Evolutionary conservation across 805 yeast species (phyloP).

Genomic region (Lipomyces japonicus): DNA sequence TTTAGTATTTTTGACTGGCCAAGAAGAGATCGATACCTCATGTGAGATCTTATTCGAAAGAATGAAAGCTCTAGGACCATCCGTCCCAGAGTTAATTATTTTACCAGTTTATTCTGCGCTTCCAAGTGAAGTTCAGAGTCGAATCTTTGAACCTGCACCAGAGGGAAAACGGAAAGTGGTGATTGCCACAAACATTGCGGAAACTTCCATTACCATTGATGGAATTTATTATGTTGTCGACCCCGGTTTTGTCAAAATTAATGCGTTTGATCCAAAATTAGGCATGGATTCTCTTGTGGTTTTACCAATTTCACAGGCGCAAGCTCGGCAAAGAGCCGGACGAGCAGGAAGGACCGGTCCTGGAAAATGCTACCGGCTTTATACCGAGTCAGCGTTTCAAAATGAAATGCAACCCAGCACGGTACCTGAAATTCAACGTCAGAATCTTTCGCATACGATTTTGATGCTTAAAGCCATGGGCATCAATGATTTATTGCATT

Average conservation of each 20-base stretch:
- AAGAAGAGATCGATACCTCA: constrained; percentile 87
- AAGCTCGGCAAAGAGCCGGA: constrained; percentile 95
- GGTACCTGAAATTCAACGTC: constrained; percentile 87
- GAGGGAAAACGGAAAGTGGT: constrained; percentile 75
- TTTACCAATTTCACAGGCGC: constrained; percentile 87
- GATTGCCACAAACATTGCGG: constrained; percentile 94
- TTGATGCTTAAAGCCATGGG: constrained; percentile 78
- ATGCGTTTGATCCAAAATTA: constrained; percentile 77
- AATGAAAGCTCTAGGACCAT: constrained; percentile 60
- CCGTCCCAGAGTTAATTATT: constrained; percentile 57
- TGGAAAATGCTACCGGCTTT: constrained; percentile 87
- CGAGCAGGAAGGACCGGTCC: constrained; percentile 98
- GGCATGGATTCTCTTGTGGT: constrained; percentile 87
- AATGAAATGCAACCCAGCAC: constrained; percentile 76
- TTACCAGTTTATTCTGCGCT: constrained; percentile 90
- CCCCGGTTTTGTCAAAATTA: constrained; percentile 92
- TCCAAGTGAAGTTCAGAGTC: constrained; percentile 76
- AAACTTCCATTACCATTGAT: constrained; percentile 91
- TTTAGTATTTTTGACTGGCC: constrained; percentile 88
- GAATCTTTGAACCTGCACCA: constrained; percentile 86
- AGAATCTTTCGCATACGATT: constrained; percentile 73
- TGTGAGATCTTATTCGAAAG: constrained; percentile 69
- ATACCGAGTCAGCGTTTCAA: constrained; percentile 75
- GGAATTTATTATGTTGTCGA: constrained; percentile 95
- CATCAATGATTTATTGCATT: constrained; percentile 70